Conservation (phyloP, 1,139 yeast genomes). For the Arxiozyma telluris region DNA sequence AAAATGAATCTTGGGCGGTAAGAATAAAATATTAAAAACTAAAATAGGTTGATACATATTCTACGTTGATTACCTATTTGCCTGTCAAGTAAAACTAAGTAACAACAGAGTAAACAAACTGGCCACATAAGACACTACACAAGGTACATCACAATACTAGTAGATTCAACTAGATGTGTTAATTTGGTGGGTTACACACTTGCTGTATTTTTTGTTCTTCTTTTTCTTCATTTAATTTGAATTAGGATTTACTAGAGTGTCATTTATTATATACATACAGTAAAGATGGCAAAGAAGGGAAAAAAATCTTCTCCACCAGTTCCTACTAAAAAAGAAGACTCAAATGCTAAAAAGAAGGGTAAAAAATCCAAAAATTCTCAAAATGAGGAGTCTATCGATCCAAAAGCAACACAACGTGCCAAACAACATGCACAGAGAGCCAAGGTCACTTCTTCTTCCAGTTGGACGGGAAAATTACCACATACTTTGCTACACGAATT, state of each 20-base stretch:
- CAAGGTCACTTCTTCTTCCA: constrained; percentile 48
- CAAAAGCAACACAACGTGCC: constrained; percentile 13
- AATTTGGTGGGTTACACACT: too few species aligned
- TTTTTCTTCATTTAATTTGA: not conserved
- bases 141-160: not conserved
- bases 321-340: constrained; percentile 3
- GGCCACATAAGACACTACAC: not conserved
- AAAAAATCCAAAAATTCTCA: constrained; percentile 14
- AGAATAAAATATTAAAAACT: too few species aligned
- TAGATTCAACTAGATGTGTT: not conserved
- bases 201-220: too few species aligned
- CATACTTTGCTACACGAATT: constrained; percentile 78
- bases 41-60: too few species aligned
- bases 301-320: constrained; percentile 8
- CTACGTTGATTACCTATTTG: not conserved
- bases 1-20: too few species aligned
- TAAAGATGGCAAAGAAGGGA: constrained; percentile 14
- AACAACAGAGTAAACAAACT: not conserved
- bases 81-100: not conserved
- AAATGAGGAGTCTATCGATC: constrained; percentile 10
- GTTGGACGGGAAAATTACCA: constrained; percentile 95
- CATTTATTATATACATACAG: too few species aligned
- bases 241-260: not conserved
- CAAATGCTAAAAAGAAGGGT: constrained; percentile 14
- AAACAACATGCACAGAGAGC: constrained; percentile 30